Conservation (phyloP, 2,329 filamentous ascomycete species). For the Penicillium sp. region DNA sequence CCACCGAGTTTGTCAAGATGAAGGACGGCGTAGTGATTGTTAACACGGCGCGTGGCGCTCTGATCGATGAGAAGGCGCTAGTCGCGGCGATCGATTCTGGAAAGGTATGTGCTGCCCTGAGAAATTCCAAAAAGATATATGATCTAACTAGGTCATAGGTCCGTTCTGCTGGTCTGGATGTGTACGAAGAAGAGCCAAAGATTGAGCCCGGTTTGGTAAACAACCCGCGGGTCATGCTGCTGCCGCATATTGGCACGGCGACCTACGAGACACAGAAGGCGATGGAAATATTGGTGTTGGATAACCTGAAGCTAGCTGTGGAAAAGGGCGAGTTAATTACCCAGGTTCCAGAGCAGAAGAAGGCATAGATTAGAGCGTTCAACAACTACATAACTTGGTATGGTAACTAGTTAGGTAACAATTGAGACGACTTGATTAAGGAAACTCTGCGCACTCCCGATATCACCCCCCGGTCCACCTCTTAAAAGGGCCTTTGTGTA, state of each 20-base stretch:
- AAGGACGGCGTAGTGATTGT: slow-evolving; percentile 44
- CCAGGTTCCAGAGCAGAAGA: slow-evolving; percentile 57
- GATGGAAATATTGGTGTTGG: slow-evolving; percentile 57
- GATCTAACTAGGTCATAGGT: slow-evolving; percentile 26
- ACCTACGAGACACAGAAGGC: slow-evolving; percentile 58
- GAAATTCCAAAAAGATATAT: background rate
- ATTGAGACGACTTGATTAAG: no score
- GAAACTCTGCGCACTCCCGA: no score
- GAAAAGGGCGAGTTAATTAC: slow-evolving; percentile 55
- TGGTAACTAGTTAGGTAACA: no score
- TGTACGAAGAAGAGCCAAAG: slow-evolving; percentile 45
- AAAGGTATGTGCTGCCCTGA: slow-evolving; percentile 30
- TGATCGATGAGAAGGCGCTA: slow-evolving; percentile 46
- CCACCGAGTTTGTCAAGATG: slow-evolving; percentile 43
- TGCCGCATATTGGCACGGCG: slow-evolving; percentile 57
- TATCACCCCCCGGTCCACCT: no score
- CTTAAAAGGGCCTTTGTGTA: no score
- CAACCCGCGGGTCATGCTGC: slow-evolving; percentile 47
- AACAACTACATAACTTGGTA: no score
- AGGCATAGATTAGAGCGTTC: slow-evolving; percentile 14
- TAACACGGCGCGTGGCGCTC: slow-evolving; percentile 42
- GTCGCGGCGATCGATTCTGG: slow-evolving; percentile 43
- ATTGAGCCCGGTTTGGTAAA: slow-evolving; percentile 46
- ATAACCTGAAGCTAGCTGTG: slow-evolving; percentile 54
- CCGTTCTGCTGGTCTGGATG: slow-evolving; percentile 43